phyloP scores from a whole-genome alignment of 2,329 filamentous ascomycete species.

The Penicillium sclerotiorum region DNA sequence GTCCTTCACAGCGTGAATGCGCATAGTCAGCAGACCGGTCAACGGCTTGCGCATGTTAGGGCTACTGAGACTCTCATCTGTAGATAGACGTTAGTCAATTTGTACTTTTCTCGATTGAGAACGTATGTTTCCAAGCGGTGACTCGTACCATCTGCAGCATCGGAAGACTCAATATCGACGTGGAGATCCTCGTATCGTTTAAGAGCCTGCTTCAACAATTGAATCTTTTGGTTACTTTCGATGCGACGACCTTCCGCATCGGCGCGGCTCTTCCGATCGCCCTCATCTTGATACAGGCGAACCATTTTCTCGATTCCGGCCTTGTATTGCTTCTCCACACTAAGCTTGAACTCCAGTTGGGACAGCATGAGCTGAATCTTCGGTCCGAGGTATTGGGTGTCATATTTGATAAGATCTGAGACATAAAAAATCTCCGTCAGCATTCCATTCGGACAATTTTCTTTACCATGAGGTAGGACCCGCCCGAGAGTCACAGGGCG shows the following conservation, averaged over 20 bases:
- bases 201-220: constrained; percentile 90
- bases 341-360: constrained; percentile 97
- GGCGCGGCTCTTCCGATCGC: constrained; percentile 90
- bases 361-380: constrained; percentile 99
- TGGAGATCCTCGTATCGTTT: constrained; percentile 97
- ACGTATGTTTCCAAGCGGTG: not conserved
- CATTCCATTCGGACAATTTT: constrained; percentile 17
- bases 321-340: constrained; percentile 98
- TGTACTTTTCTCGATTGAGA: too few species aligned
- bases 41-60: constrained; percentile 96
- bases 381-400: constrained; percentile 90
- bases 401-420: constrained; percentile 95
- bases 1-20: constrained; percentile 85
- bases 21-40: constrained; percentile 83
- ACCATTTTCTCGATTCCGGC: constrained; percentile 99
- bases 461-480: not conserved
- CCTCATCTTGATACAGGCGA: constrained; percentile 94
- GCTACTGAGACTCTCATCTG: constrained; percentile 94
- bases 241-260: constrained; percentile 88
- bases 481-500: not conserved
- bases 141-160: constrained; percentile 74
- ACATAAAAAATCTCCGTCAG: constrained; percentile 19
- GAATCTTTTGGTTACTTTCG: constrained; percentile 97
- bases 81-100: constrained; percentile 29
- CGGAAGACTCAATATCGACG: constrained; percentile 81